Percentiles rank a stretch among this genome's conserved stretches.
Conservation (phyloP, 2,329 filamentous ascomycete species). For the Helicocarpus griseus region DNA sequence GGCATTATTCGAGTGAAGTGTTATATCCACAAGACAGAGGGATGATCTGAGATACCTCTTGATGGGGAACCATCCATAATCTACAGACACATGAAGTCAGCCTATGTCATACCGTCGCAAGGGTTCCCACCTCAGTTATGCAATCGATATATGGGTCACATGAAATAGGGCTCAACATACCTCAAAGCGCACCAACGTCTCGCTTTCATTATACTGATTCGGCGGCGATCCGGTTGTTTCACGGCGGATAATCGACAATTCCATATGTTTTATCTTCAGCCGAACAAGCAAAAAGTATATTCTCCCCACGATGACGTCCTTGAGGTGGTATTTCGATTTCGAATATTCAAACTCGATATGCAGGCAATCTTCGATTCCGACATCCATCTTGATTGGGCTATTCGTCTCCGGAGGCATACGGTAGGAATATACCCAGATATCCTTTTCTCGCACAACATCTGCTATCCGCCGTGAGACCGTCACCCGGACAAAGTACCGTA, state of each 20-base stretch:
- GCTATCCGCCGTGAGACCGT: slow-evolving; percentile 95
- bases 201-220: slow-evolving; percentile 99
- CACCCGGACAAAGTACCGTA: slow-evolving; percentile 95
- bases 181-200: slow-evolving; percentile 95
- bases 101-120: neutral
- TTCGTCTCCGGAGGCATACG: slow-evolving; percentile 97
- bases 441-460: slow-evolving; percentile 96
- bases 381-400: slow-evolving; percentile 99
- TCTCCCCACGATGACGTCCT: slow-evolving; percentile 95
- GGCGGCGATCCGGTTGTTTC: slow-evolving; percentile 94
- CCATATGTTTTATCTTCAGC: slow-evolving; percentile 99
- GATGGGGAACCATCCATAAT: slow-evolving; percentile 99
- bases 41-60: slow-evolving; percentile 52
- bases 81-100: slow-evolving; percentile 29
- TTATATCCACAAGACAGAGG: neutral
- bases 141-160: slow-evolving; percentile 8
- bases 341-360: slow-evolving; percentile 99
- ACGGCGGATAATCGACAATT: slow-evolving; percentile 90
- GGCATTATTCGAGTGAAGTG: neutral
- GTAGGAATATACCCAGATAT: slow-evolving; percentile 99
- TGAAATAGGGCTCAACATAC: slow-evolving; percentile 35
- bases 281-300: slow-evolving; percentile 97
- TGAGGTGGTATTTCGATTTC: slow-evolving; percentile 98
- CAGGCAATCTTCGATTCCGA: slow-evolving; percentile 96
- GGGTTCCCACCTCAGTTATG: neutral